These are phyloP conservation scores for Schwanniomyces yamadae DNA, from an alignment of 805 yeast genomes.

Conservation along the genomic window DNA sequence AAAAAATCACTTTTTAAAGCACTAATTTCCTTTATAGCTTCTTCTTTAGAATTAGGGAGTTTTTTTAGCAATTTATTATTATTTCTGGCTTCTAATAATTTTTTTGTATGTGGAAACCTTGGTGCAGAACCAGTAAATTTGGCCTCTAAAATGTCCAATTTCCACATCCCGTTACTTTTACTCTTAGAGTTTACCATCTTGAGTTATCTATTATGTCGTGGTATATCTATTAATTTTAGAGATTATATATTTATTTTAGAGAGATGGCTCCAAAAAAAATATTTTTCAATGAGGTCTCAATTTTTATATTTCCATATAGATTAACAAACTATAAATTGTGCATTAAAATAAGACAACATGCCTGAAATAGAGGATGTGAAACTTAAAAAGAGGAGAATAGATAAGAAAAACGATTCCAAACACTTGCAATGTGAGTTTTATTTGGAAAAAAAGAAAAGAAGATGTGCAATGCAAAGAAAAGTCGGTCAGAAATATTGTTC, in stretches of 20 bases:
- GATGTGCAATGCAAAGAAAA: constrained; percentile 62
- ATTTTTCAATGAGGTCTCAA: constrained; percentile 3
- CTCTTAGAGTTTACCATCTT: constrained; percentile 2
- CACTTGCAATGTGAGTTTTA: constrained; percentile 45
- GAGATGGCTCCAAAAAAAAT: constrained; percentile 8
- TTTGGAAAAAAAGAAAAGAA: constrained; percentile 49
- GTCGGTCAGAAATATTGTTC: constrained; percentile 54
- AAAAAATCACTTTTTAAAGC: constrained; percentile 46
- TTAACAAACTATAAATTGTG: too few relatives aligned
- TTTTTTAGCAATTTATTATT: constrained; percentile 40
- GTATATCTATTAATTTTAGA: too few relatives aligned
- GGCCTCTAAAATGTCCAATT: constrained; percentile 55
- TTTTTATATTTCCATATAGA: too few relatives aligned
- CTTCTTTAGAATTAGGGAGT: constrained; percentile 39
- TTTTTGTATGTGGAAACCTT: constrained; percentile 50
- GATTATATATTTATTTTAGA: too few relatives aligned
- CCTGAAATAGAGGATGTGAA: constrained; percentile 8
- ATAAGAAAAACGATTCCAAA: constrained; percentile 4
- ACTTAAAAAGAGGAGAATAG: constrained; percentile 6
- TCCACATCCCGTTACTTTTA: constrained; percentile 33
- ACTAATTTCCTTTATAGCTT: constrained; percentile 45
- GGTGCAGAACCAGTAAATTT: constrained; percentile 44
- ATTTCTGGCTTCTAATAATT: constrained; percentile 44
- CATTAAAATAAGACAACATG: too few relatives aligned
- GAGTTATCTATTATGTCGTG: too few relatives aligned